Percentiles rank a stretch among this genome's conserved stretches.
These are phyloP conservation scores for Eruca vesicaria DNA, from an alignment of 441 rosid species.

Conservation along the genomic window DNA sequence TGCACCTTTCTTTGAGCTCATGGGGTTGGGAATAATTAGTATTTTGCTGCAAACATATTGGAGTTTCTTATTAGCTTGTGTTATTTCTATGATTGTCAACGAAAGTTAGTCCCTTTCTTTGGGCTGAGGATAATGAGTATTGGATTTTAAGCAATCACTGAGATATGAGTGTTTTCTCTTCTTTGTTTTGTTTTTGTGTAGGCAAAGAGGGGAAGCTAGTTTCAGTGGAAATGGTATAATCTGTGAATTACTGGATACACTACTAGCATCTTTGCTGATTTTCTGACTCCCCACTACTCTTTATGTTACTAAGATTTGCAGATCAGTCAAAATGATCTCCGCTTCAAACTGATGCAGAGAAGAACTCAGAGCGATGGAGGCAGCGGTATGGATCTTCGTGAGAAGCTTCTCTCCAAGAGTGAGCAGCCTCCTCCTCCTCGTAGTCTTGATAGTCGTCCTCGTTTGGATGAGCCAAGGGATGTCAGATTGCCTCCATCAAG, in stretches of 20 bases:
- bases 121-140: background rate
- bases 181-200: slow-evolving; percentile 34
- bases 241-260: slow-evolving; percentile 42
- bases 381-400: slow-evolving; percentile 61
- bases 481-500: slow-evolving; percentile 54
- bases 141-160: background rate
- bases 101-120: background rate
- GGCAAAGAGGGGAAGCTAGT: slow-evolving; percentile 64
- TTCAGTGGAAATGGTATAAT: slow-evolving; percentile 42
- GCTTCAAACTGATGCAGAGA: slow-evolving; percentile 76
- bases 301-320: slow-evolving; percentile 51
- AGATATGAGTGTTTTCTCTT: slow-evolving; percentile 1
- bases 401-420: slow-evolving; percentile 64
- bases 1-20: background rate
- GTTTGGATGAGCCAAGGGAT: slow-evolving; percentile 47
- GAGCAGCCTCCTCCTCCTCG: slow-evolving; percentile 40
- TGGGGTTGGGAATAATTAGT: background rate
- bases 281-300: slow-evolving; percentile 34
- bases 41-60: background rate
- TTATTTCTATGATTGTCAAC: background rate
- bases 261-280: slow-evolving; percentile 29
- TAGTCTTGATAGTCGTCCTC: slow-evolving; percentile 37
- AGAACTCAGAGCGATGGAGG: slow-evolving; percentile 45
- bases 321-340: slow-evolving; percentile 70
- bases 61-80: background rate